Evolutionary conservation across 176 grass and related monocot species (phyloP), one percentile per base, ranked within the genome.

Genomic region (Lolium multiflorum): DNA sequence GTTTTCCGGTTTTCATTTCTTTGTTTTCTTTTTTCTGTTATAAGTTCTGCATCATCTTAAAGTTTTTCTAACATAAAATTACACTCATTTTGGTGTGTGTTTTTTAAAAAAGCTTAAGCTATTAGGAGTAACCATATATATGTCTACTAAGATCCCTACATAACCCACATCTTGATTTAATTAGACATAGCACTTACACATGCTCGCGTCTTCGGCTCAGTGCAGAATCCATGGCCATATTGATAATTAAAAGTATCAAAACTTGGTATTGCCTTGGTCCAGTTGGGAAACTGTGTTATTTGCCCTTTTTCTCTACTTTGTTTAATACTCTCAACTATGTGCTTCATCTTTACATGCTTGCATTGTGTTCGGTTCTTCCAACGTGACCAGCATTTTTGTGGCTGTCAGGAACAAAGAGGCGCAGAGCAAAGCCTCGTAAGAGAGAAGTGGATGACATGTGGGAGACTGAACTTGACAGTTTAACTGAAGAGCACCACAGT

Each of bases 331-430:
- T 41, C 35, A 70, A 59, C 51, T 13, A 44, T 35, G 4, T 25
- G 68, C 26, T 81, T 80, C 54, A 78, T 59, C 58, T 25, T 8
- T 75, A 10, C 76, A 46, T 65, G 48, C 18, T 82, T 55, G 71
- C n/a, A 41, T 70, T 67, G 64, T 60, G 68, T 88, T 49, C 52
- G 37, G 16, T 83, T 78, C 22, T 82, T 71, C 79, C 47, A 47
- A 57, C 24, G 28, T 85, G 61, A 28, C 16, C 11, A 6, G 2
- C 37, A 17, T 22, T 31, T 17, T 65, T 74, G 28, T 92, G 25
- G 3, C 24, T 91, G 58, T 82, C 86, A 91, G 90, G 86, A 85
- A 82, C 76, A 75, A 88, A 85, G 72, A 88, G 79, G 78, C 75
- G 50, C 39, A 70, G 73, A 88, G 9, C 41, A 64, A 85, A 85